These are phyloP conservation scores for Ascocoryne sarcoides DNA, from an alignment of 2,329 filamentous ascomycete species.

Conservation along the genomic window DNA sequence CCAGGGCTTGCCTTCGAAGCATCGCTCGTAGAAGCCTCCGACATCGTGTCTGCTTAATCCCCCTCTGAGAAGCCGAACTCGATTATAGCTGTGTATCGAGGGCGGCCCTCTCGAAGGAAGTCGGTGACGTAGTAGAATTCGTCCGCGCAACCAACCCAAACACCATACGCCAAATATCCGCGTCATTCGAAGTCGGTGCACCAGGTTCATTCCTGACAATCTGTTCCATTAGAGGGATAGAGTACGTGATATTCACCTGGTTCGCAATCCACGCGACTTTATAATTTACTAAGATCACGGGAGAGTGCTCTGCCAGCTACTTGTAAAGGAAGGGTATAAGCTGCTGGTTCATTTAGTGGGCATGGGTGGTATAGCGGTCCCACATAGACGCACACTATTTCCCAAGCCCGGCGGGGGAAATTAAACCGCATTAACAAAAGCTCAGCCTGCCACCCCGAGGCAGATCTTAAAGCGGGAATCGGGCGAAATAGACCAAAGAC, in stretches of 20 bases:
- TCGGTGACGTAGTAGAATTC: constrained; percentile 6
- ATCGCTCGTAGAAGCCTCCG: constrained; percentile 15
- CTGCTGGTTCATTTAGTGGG: constrained; percentile 10
- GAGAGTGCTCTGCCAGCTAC: constrained; percentile 13
- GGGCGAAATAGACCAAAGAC: too few relatives aligned
- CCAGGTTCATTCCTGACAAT: constrained; percentile 15
- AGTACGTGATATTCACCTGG: constrained; percentile 11
- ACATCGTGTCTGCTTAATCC: constrained; percentile 22
- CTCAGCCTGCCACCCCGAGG: too few relatives aligned
- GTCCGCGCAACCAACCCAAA: constrained; percentile 14
- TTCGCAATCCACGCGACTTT: constrained; percentile 13
- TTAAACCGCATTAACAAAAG: too few relatives aligned
- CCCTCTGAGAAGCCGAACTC: constrained; percentile 20
- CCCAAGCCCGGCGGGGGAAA: too few relatives aligned
- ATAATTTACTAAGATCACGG: constrained; percentile 16
- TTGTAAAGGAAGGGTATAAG: constrained; percentile 13
- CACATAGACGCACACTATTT: too few relatives aligned
- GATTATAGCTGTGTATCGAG: constrained; percentile 17
- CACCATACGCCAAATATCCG: constrained; percentile 13
- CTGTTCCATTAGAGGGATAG: constrained; percentile 13
- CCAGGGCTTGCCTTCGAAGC: constrained; percentile 18
- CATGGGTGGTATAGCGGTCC: too few relatives aligned
- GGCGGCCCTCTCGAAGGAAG: constrained; percentile 11
- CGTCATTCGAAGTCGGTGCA: constrained; percentile 12
- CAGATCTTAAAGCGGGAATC: too few relatives aligned